phyloP scores from a whole-genome alignment of 2,329 filamentous ascomycete species.

The Clonostachys solani region DNA sequence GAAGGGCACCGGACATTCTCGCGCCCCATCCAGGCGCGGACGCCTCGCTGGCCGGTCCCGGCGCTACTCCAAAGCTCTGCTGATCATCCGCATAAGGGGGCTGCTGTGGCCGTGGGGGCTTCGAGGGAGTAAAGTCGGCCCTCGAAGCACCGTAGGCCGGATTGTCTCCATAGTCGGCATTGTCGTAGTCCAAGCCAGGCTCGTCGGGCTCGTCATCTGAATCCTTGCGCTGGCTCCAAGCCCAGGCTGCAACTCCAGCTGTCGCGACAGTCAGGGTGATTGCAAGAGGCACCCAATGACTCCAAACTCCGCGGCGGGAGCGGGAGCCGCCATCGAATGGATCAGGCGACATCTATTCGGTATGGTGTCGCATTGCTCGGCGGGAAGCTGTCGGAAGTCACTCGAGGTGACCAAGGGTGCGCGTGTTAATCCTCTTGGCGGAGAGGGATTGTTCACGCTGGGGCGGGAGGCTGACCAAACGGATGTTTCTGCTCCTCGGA shows the following conservation, averaged over 20 bases:
- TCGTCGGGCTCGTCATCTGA: slow-evolving; percentile 62
- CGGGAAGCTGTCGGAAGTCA: too few relatives aligned
- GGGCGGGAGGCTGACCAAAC: too few relatives aligned
- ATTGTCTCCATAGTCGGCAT: slow-evolving; percentile 49
- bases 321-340: slow-evolving; percentile 46
- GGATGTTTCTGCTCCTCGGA: too few relatives aligned
- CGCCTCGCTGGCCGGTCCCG: slow-evolving; percentile 16
- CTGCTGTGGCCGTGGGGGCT: slow-evolving; percentile 28
- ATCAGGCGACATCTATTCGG: slow-evolving; percentile 54
- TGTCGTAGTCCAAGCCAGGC: slow-evolving; percentile 41
- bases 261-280: slow-evolving; percentile 86
- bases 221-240: slow-evolving; percentile 84
- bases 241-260: slow-evolving; percentile 82
- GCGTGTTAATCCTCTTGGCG: too few relatives aligned
- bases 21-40: slow-evolving; percentile 59
- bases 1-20: slow-evolving; percentile 75
- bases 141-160: slow-evolving; percentile 40
- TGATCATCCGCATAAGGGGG: background rate
- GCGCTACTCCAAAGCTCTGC: slow-evolving; percentile 29
- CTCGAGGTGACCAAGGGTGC: too few relatives aligned
- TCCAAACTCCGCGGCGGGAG: slow-evolving; percentile 59
- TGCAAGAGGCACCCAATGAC: slow-evolving; percentile 86
- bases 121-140: slow-evolving; percentile 4
- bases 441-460: too few relatives aligned
- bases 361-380: slow-evolving; percentile 24